phyloP scores from a whole-genome alignment of 1,139 yeast species.

The Geotrichum carabidarum region DNA sequence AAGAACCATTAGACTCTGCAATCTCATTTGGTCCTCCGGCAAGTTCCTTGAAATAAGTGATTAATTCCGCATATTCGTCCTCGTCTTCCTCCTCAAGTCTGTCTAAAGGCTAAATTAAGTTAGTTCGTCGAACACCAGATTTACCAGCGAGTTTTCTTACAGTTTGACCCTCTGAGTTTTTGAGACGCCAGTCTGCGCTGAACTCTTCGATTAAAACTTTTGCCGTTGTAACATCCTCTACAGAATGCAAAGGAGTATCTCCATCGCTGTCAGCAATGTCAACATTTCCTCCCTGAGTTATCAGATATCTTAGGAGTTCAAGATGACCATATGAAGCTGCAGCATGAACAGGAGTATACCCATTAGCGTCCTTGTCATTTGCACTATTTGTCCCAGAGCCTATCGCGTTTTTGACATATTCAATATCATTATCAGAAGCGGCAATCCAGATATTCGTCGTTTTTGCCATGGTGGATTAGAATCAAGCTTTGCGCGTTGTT shows the following conservation, averaged over 20 bases:
- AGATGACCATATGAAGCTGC: slow-evolving; percentile 89
- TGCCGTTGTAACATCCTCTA: slow-evolving; percentile 66
- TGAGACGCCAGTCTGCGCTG: slow-evolving; percentile 57
- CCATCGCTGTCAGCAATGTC: slow-evolving; percentile 84
- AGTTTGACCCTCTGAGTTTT: slow-evolving; percentile 70
- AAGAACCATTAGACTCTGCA: too few species aligned
- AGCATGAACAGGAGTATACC: slow-evolving; percentile 94
- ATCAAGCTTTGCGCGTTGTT: background rate
- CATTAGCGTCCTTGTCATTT: slow-evolving; percentile 79
- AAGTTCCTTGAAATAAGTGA: slow-evolving; percentile 48
- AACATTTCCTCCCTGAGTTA: slow-evolving; percentile 65
- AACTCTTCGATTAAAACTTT: slow-evolving; percentile 58
- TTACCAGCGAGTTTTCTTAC: slow-evolving; percentile 34
- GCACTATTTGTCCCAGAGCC: slow-evolving; percentile 51
- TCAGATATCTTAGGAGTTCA: slow-evolving; percentile 57
- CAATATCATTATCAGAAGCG: slow-evolving; percentile 75
- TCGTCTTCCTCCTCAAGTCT: slow-evolving; percentile 63
- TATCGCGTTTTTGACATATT: slow-evolving; percentile 54
- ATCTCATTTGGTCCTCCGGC: slow-evolving; percentile 2
- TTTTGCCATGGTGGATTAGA: too few species aligned
- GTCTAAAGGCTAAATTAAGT: slow-evolving; percentile 41
- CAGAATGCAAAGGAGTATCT: slow-evolving; percentile 91
- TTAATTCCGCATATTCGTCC: slow-evolving; percentile 76
- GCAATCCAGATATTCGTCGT: slow-evolving; percentile 80
- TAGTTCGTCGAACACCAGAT: slow-evolving; percentile 14